These are phyloP conservation scores for Nannochloropsis salina DNA, from an alignment of 108 stramenopile genomes.

Conservation along the genomic window DNA sequence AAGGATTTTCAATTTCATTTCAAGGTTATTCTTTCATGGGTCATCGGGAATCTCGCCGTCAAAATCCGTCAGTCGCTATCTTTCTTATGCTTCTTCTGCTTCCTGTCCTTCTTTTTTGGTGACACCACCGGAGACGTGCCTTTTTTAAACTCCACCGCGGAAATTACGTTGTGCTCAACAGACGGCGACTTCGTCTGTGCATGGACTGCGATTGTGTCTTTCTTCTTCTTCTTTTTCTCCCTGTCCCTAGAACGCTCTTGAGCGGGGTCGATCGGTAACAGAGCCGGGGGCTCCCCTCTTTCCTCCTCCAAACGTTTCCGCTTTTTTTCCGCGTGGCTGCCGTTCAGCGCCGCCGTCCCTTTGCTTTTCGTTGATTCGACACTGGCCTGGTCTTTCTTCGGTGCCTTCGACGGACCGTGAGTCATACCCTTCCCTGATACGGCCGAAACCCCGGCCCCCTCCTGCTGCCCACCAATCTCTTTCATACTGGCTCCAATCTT, in stretches of 20 bases:
- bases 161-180: not conserved
- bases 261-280: too few relatives aligned
- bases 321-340: not conserved
- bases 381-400: not conserved
- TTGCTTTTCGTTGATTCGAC: not conserved
- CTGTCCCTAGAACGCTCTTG: not conserved
- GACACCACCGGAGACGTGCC: not conserved
- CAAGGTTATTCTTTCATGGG: too few relatives aligned
- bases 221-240: not conserved
- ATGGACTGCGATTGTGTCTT: not conserved
- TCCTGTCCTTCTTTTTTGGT: not conserved
- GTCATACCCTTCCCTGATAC: too few relatives aligned
- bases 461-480: not conserved
- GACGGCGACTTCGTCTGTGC: too few relatives aligned
- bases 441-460: not conserved
- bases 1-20: too few relatives aligned
- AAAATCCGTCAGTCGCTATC: not conserved
- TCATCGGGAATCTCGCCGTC: too few relatives aligned
- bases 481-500: constrained; percentile 2
- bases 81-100: not conserved
- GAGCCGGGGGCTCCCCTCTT: not conserved
- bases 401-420: too few relatives aligned
- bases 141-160: not conserved
- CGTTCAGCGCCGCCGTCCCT: not conserved
- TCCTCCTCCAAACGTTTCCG: not conserved